A percentile compares a stretch with the other conserved stretches of the same genome.
phyloP scores from a whole-genome alignment of 2,329 filamentous ascomycete species.

The Hymenoscyphus occultus region DNA sequence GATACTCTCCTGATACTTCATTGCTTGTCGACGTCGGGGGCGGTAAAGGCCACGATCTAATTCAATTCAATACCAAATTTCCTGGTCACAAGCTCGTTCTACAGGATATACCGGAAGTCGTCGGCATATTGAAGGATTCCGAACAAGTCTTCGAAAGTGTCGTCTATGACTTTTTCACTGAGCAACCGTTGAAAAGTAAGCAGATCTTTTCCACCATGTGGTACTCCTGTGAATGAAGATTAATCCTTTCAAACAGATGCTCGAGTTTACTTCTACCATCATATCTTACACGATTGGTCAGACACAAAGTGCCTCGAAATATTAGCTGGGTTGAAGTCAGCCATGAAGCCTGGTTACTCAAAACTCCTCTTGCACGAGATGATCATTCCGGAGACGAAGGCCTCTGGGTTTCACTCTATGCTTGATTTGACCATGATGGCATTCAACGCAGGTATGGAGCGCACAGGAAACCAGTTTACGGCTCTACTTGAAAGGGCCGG shows the following conservation, averaged over 20 bases:
- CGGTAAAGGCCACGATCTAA: conserved; percentile 17
- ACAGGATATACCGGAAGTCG: conserved; percentile 24
- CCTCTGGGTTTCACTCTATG: conserved; percentile 21
- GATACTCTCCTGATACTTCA: background rate
- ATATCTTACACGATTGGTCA: conserved; percentile 38
- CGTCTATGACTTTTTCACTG: conserved; percentile 32
- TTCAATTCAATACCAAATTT: conserved; percentile 14
- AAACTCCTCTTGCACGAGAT: conserved; percentile 19
- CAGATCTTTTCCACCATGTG: no score
- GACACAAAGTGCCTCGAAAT: conserved; percentile 32
- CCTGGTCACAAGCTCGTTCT: conserved; percentile 20
- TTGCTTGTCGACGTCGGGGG: conserved; percentile 21
- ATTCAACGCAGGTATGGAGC: conserved; percentile 35
- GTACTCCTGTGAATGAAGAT: no score
- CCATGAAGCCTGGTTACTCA: conserved; percentile 28
- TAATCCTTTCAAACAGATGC: conserved; percentile 24
- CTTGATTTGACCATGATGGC: conserved; percentile 41
- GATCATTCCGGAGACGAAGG: conserved; percentile 13
- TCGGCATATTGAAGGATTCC: conserved; percentile 14
- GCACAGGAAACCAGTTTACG: conserved; percentile 38
- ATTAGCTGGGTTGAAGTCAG: conserved; percentile 24
- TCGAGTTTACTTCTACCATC: conserved; percentile 39
- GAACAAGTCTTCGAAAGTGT: conserved; percentile 29
- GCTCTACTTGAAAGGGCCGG: conserved; percentile 13
- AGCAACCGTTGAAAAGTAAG: conserved; percentile 31